Evolutionary conservation across 805 yeast genomes (phyloP), one percentile per base, ranked within the genome.

Genomic region (Cyberlindnera maritima): DNA sequence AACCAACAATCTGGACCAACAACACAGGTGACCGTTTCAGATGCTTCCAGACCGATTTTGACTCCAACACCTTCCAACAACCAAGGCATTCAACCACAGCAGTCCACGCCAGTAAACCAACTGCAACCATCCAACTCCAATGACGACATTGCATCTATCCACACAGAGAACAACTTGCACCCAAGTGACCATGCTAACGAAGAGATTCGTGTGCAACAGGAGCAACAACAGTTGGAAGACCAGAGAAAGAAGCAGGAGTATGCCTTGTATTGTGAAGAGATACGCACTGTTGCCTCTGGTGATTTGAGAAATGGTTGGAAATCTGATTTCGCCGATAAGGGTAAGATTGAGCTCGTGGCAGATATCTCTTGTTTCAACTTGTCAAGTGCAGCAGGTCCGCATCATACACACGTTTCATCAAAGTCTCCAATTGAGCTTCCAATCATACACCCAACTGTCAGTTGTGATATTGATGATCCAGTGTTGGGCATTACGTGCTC

Each of bases 221-320:
- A 32, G 49, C 57, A 46, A 36, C 63, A 59, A 49, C 43, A 44
- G 26, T 20, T 31, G 8, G 39, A 29, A 17, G 17, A 61, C n/a
- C 61, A 56, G 43, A 63, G 61, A 37, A 66, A 62, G 49, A 62
- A 64, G 32, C 50, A 49, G 6, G 72, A 67, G 15, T 61, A 66
- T n/a, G 67, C 70, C 4, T 50, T 86, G 13, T 85, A 76, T 56
- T 64, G 81, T 12, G 95, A 90, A 63, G 96, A 91, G 59, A 76
- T 77, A 8, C 75, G 91, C 26, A 79, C 87, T 4, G 70, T 94
- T 9, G 77, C 84, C 12, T 77, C 81, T 45, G 97, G 97, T 11
- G 96, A 88, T 50, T 66, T 89, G 60, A 88, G 86, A 61, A 74
- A 78, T 26, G 99, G 99, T 3, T 94, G 99, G 99, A 94, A 94